Evolutionary conservation across 1,284 basidiomycete genomes (phyloP), one percentile per base, ranked within the genome.

Genomic region (Pseudozyma sp.): DNA sequence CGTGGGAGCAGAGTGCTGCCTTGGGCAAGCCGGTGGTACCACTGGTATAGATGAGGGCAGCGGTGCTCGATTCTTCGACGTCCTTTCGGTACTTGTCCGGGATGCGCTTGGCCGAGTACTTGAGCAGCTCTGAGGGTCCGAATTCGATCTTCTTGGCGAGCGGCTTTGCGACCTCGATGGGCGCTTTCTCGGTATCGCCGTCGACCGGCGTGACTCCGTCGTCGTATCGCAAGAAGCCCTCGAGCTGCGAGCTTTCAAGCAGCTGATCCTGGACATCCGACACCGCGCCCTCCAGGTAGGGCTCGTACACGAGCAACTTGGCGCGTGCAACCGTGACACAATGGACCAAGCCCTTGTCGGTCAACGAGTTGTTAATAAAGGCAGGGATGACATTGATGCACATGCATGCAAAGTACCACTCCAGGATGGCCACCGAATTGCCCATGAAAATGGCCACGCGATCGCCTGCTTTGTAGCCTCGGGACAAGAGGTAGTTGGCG

Each of bases 311-410:
- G 48, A 85, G 61, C 16, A 83, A 47, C 17, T 62, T 64, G 14
- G 82, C 82, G 4, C 59, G 45, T 9, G 81, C 75, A 35, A 84
- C 75, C 0, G 54, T 45, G 59, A 85, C 73, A 74, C 84, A 85
- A 68, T 85, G 84, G 17, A 69, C 48, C 19, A 85, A 66, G 6
- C 79, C 77, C 13, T 69, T 63, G 45, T 70, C 83, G 9, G 80
- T 81, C 29, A 85, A 68, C 50, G 79, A 80, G 71, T 79, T 80
- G 75, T 85, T 85, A 75, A 85, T 83, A 65, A 85, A 84, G 1
- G 81, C 84, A 6, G 84, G 84, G 5, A 81, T 53, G 24, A 78
- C 69, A 45, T 82, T 75, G 73, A 77, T 70, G 50, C 58, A 63
- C 79, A 82, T 68, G 62, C 78, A 82, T 0, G 78, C 81, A 30